Base-by-base conservation (phyloP, 495 filamentous ascomycete species). In the Aspergillus saccharolyticus region DNA sequence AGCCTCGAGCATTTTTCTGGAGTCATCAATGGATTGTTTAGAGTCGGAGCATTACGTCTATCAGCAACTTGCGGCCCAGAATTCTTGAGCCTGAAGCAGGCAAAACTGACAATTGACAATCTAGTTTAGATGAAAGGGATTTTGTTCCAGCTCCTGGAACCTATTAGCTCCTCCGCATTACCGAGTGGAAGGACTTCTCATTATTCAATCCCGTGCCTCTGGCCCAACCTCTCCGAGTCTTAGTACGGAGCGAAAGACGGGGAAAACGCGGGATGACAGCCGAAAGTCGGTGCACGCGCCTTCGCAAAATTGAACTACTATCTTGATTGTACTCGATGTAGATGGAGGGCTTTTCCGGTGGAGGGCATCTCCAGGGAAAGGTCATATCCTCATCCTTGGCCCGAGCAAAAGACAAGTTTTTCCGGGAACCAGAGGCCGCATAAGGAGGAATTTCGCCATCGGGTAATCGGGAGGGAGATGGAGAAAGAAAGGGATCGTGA, bases 381-480 rank as follows among this genome's bases (percentile, higher is more conserved):
- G 15, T 5, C 24, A 50, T 5, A 33, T n/a, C 30, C 25, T 50
- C 1, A 6, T 10, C 22, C 22, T 30, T 30, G 24, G 20, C 47
- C 47, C 22, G 47, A 9, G 21, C 24, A 33, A 50, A n/a, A 14
- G n/a, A 54, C 18, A 9, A 28, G 5, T 20, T 48, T 42, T 30
- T 45, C 30, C n/a, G 18, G 39, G 52, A 44, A 33, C 53, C 53
- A 20, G 20, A 46, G 21, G 19, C 30, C 52, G n/a, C n/a, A 52
- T 50, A 59, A 46, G 52, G 42, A 47, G 42, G 28, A 18, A 53
- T 54, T 59, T 62, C 62, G 63, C 63, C 59, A 62, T 65, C 59
- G 59, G 63, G 56, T 60, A 58, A 33, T 60, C 59, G 63, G 63
- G 63, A 62, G 39, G n/a, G 44, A 57, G 52, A 42, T 42, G 24